phyloP scores from a whole-genome alignment of 2,329 filamentous ascomycete species.

The Arachnomyces sp. region DNA sequence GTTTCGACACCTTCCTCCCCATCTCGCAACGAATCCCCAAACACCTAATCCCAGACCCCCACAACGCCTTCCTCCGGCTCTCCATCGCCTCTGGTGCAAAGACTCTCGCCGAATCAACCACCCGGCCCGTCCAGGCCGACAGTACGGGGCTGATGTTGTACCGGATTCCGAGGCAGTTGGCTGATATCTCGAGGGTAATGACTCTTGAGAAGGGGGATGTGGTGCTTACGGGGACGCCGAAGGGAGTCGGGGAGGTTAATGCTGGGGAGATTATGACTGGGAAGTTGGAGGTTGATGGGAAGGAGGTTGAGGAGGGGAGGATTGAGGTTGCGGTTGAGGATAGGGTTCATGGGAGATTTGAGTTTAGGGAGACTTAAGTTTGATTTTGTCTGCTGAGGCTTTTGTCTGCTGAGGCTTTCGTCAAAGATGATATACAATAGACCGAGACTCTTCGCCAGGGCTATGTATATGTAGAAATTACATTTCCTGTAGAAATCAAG shows the following conservation, averaged over 20 bases:
- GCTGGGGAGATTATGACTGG: slow-evolving; percentile 82
- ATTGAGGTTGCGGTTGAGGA: slow-evolving; percentile 80
- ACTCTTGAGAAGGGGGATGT: slow-evolving; percentile 86
- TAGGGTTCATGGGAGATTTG: slow-evolving; percentile 60
- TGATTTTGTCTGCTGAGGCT: neutral
- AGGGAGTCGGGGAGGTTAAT: slow-evolving; percentile 80
- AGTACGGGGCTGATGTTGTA: slow-evolving; percentile 94
- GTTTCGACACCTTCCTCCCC: slow-evolving; percentile 94
- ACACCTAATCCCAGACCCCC: slow-evolving; percentile 71
- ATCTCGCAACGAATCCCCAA: slow-evolving; percentile 76
- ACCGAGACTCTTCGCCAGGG: too few relatives aligned
- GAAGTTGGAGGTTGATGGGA: slow-evolving; percentile 68
- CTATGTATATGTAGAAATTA: slow-evolving; percentile 1
- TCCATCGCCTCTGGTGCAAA: slow-evolving; percentile 69
- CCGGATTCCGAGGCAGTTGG: slow-evolving; percentile 74
- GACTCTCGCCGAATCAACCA: slow-evolving; percentile 5
- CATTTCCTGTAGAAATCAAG: slow-evolving; percentile 3
- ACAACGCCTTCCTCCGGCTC: slow-evolving; percentile 78
- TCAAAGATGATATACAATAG: neutral
- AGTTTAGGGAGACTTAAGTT: slow-evolving; percentile 66
- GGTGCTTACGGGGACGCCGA: slow-evolving; percentile 92
- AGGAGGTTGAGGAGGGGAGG: slow-evolving; percentile 73
- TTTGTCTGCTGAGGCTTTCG: neutral
- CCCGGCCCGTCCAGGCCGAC: slow-evolving; percentile 54
- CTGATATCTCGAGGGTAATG: slow-evolving; percentile 92